Evolutionary conservation across 495 filamentous ascomycete genomes (phyloP).

Genomic region (Aspergillus sclerotioniger): DNA sequence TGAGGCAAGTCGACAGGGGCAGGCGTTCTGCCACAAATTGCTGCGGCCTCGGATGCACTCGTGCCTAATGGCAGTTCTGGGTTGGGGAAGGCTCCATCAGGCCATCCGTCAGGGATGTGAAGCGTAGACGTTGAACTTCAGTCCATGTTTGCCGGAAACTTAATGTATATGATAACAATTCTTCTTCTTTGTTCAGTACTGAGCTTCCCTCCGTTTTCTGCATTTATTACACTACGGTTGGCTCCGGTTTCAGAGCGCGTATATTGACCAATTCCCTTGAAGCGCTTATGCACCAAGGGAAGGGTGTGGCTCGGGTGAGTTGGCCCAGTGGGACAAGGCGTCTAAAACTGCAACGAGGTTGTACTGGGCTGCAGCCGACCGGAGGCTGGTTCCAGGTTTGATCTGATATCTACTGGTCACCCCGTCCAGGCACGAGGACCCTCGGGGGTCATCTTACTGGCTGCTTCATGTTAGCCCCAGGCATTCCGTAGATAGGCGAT

Average conservation of each 20-base stretch:
- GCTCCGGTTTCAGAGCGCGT: neutral
- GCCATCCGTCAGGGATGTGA: constrained; percentile 7
- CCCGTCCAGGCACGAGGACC: neutral
- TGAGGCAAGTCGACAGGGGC: constrained; percentile 5
- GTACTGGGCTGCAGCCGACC: constrained; percentile 18
- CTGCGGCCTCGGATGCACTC: constrained; percentile 9
- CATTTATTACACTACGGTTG: neutral
- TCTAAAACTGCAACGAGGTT: constrained; percentile 10
- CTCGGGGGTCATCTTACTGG: constrained; percentile 7
- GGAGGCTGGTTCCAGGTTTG: constrained; percentile 13
- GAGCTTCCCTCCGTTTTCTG: neutral
- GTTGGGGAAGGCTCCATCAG: neutral
- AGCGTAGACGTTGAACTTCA: constrained; percentile 8
- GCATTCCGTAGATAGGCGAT: neutral
- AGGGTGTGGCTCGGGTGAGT: constrained; percentile 18
- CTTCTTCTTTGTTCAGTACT: neutral
- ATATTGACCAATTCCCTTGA: constrained; percentile 9
- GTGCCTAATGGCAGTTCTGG: constrained; percentile 15
- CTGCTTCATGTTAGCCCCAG: constrained; percentile 22
- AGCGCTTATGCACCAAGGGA: constrained; percentile 9
- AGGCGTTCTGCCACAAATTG: neutral
- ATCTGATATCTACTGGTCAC: constrained; percentile 8
- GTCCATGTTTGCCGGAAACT: constrained; percentile 1
- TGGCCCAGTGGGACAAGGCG: constrained; percentile 13
- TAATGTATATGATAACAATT: constrained; percentile 1